Evolutionary conservation across 1,139 yeast species (phyloP), one percentile per base, ranked within the genome.

Genomic region (Waltiozyma sp.): DNA sequence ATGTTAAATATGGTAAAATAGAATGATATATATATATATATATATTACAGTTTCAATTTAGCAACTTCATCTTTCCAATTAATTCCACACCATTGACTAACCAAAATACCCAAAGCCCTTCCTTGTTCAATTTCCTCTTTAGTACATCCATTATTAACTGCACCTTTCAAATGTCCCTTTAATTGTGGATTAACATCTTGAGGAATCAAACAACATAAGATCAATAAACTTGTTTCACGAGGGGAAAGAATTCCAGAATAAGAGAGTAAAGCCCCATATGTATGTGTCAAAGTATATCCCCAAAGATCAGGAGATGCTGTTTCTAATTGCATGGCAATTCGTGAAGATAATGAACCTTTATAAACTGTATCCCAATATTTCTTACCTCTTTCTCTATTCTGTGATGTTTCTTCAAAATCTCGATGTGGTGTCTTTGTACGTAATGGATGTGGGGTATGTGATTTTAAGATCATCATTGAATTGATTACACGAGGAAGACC

Each of bases 141-240:
- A 3, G 84, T 68, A 10, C 85, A 85, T 0, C 96, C 95, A 37
- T 80, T 75, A 55, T 87, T 87, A 43, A 80, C 47, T 0, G 95
- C 96, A 0, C 96, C 96, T 56, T 72, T 76, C 48, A 88, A 69
- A 58, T 88, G 96, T 0, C 96, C 96, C 62, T 86, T 86, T 50
- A 88, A 69, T 57, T 88, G 96, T 0, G 96, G 95, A 52, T 84
- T 86, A n/a, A 88, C 96, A 60, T 88, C 95, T 58, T 86, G 96
- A 0, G 96, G 96, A 14, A 88, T 80, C 54, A 89, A 70, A 48
- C 89, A 73, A 1, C 94, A 82, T 28, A 88, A 76, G 5, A 88
- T 77, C 39, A 87, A 81, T 53, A 86, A 60, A 36, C 91, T 79
- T 0, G 96, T 82, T 49, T 87, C 95, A 48, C 68, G 70, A 1